Evolutionary conservation across 192 early-diverging fungal species (phyloP), one percentile per base, ranked within the genome.

Genomic region (Radiomyces spectabilis): DNA sequence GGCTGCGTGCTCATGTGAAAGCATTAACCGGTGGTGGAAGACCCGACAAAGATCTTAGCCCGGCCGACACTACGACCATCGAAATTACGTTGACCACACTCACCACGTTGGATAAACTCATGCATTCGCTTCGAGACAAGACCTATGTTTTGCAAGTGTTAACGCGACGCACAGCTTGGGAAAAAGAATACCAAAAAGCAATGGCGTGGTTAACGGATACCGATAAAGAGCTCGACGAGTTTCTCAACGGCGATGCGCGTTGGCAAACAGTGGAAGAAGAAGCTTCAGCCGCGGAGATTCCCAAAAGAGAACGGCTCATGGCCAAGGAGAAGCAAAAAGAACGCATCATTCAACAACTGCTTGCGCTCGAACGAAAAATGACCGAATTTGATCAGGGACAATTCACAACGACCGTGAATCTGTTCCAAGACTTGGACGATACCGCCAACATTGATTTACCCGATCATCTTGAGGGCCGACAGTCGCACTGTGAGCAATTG

Each of bases 11-110:
- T 3, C 73, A 75, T 52, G 73, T 71, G 2, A 75, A 68, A 52
- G 56, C 41, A 26, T 54, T 72, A 15, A 68, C 69, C 13, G 57
- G 61, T 9, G 54, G 31, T 24, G 53, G 50, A 22, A 45, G 35
- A 16, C 52, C 51, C 12, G 47, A 42, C 8, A 53, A 73, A 49
- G 54, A 59, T 5, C 59, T 67, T 27, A 63, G 41, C 38, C 73
- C 73, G 2, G 73, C 73, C 13, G 73, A 75, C 24, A 72, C 73
- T 5, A 72, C 66, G 13, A 75, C 73, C 0, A 75, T 75, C 30
- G 65, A 67, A 38, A 72, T 72, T 9, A 75, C 69, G 1, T 60
- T 75, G 5, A 59, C 61, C 18, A 75, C 73, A 3, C 39, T 75
- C 18, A 68, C 34, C 39, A 62, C 61, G 18, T 42, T 75, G 9